Base-by-base conservation (phyloP, 2,329 filamentous ascomycete species). In the Penicillium sp. region DNA sequence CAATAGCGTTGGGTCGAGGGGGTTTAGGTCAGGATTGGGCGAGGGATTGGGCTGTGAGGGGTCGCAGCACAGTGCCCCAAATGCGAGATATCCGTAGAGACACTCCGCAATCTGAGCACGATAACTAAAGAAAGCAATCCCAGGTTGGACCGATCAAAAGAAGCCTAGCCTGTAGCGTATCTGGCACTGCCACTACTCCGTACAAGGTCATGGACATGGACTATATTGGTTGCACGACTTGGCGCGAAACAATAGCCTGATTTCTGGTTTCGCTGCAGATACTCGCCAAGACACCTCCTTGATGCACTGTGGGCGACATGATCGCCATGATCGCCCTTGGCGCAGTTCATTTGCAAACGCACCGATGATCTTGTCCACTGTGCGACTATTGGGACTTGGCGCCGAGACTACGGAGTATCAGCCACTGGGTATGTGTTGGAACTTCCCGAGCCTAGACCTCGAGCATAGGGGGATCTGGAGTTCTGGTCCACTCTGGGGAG, bases 301-400 rank as follows among this genome's bases (percentile, higher is more conserved):
- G 13, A 44, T 42, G 41, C 39, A 18, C 31, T n/a, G 5, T 20
- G 44, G 42, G 20, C 20, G 27, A 4, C n/a, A 39, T 50, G 54
- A 57, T 57, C 54, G 47, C 40, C 52, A 46, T 55, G 54, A 57
- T 57, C 54, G 54, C 52, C 54, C 54, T 57, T 57, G 54, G 54
- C 54, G 33, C 43, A 37, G 44, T 43, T 20, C 29, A 47, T 57
- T 50, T 52, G 18, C 42, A 55, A 55, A 51, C 32, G 47, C 25
- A 44, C 42, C 28, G 47, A 12, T 18, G 20, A 12, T 12, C 8
- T 8, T 4, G 12, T 9, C 38, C 20, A 20, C 37, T 37, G 25
- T 15, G 18, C 28, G 27, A 28, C 38, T 23, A 40, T 40, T 15
- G 23, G 23, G 24, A 25, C 38, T 40, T 40, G 38, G 38, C 38